Base-by-base conservation (phyloP, 2,329 filamentous ascomycete species). In the Colletotrichum neosansevieriae region DNA sequence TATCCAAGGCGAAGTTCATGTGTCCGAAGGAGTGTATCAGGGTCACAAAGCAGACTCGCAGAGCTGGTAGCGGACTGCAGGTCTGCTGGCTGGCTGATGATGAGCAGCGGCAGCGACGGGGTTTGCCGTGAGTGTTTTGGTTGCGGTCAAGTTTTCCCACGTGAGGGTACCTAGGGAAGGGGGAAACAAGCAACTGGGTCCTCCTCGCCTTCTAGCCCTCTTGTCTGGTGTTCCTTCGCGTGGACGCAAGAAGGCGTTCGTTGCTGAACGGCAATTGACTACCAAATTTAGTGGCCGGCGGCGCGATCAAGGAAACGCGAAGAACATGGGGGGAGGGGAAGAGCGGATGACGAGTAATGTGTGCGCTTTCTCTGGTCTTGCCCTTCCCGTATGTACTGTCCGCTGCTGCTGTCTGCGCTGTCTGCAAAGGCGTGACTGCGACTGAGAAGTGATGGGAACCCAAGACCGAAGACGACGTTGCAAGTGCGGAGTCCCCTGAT, bases 401-500 rank as follows among this genome's bases (percentile, higher is more conserved):
- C 21, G 21, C 21, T 21, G 29, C 34, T 21, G 34, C 53, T 24
- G 36, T 21, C 45, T 21, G 19, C 36, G 58, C 29, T 29, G 29
- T 9, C 6, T 17, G 57, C 63, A 38, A 54, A n/a, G 49, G 32
- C 49, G 67, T 69, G 61, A 53, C 34, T 57, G 58, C 59, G 63
- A 56, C 36, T 38, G 36, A 34, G 21, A 32, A 17, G n/a, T n/a
- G 49, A 38, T 32, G 12, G 29, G 19, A 38, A 15, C 36, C 36
- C 29, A 54, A 63, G 70, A 51, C 47, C 34, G 54, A 68, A 34
- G 61, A 65, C 54, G 65, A 59, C 47, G 60, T 59, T 56, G 54
- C 60, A 65, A 65, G 65, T 68, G 65, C 65, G 65, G 61, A 68
- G 65, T 54, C 32, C 67, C 72, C 67, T 63, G 61, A 59, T 71